Evolutionary conservation across 2,329 filamentous ascomycete species (phyloP), one percentile per base, ranked within the genome.

Genomic region (Phoma sp.): DNA sequence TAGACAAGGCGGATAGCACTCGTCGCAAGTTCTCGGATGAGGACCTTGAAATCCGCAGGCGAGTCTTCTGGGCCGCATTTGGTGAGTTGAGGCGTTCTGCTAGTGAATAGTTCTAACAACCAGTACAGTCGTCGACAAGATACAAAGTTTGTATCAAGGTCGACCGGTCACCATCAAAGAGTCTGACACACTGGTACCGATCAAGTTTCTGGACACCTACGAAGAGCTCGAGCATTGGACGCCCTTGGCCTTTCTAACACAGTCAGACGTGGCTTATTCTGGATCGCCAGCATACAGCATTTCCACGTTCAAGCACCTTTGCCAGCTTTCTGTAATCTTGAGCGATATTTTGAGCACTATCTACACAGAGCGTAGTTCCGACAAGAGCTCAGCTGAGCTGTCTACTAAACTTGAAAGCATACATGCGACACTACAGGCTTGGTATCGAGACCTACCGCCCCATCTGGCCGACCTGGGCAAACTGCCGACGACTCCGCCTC

Each of bases 141-240:
- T 84, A 7, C 82, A 85, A 54, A 80, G 77, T 12, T 63, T 85
- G 0, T 85, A 84, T 42, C 81, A 83, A 59, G 83, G 83, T 0
- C 78, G 82, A 0, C 83, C 81, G 0, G 77, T 77, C 0, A 79
- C 69, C 2, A 65, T 83, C 5, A 78, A 78, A 7, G 76, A 80
- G n/a, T 74, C 73, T 0, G 78, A 83, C 20, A 76, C 74, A 0
- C 67, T 74, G 9, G 79, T 84, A 0, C 77, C 81, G 0, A 76
- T 82, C 15, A 71, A 75, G 5, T 81, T 83, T 20, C 68, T 78
- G 1, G 81, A 84, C 43, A 75, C 74, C 0, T 84, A 76, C 26
- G 83, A 85, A 25, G 83, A 85, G 57, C 70, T 82, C 0, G 82
- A 85, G 47, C 71, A 76, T 18, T 85, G 78, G 77, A 69, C 73